Base-by-base conservation (phyloP, 306 rosid species). In the Urtica urens region DNA sequence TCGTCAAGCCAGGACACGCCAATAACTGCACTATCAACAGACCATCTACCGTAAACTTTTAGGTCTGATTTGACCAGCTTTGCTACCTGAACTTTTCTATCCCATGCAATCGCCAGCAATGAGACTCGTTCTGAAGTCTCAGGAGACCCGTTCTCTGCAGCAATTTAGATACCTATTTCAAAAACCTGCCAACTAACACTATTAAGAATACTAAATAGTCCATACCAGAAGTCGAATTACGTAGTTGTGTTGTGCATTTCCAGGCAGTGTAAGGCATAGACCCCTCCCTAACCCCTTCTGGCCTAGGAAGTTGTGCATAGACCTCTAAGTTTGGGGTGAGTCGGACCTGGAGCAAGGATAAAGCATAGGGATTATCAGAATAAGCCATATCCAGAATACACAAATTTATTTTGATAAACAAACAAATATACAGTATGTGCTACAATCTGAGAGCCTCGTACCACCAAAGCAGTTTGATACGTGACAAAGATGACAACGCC, bases 91-190 rank as follows among this genome's bases (percentile, higher is more conserved):
- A 90, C 99, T 63, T 79, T 85, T 49, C 78, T 64, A 59, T 85
- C 95, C 99, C 95, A 90, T 54, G 99, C 95, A 71, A 90, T 68
- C 67, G 99, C 99, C 27, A 85, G 99, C 76, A 90, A 63, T 1
- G 92, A 81, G 60, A 90, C 85, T 69, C 81, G 77, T 68, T 35
- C 39, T 7, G 39, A 35, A 35, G 39, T 6, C 14, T 35, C 39
- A 5, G 7, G n/a, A 35, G n/a, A 2, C 7, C 10, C 2, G 14
- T 12, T 5, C n/a, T 35, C n/a, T 35, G 7, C 39, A 35, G 14
- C n/a, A 2, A 35, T n/a, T n/a, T n/a, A n/a, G n/a, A 28, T 33
- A 24, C 14, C 10, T 1, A 16, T 33, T n/a, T 31, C 13, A 34
- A 18, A 20, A 9, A 30, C 20, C 23, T 17, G 38, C 25, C 25